Percentiles rank a stretch among this genome's conserved stretches.
phyloP scores from a whole-genome alignment of 306 rosid genomes.

The Benincasa hispida region DNA sequence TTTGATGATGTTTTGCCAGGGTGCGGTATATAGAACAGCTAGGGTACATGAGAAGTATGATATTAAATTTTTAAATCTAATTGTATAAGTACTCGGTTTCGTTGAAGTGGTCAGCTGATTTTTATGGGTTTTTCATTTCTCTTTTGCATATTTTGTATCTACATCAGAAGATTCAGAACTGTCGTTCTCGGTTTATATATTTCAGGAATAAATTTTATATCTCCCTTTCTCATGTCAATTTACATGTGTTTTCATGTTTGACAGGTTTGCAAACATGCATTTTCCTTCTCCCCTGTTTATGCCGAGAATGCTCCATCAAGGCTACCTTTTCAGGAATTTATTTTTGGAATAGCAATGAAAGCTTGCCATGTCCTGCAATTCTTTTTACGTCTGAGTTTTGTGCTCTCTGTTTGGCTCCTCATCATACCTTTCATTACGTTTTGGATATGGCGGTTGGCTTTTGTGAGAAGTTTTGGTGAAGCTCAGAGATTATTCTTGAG shows the following conservation, averaged over 20 bases:
- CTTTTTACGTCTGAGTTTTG: slow-evolving; percentile 89
- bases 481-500: slow-evolving; percentile 90
- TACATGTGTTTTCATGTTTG: slow-evolving; percentile 5
- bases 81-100: not conserved
- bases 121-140: not conserved
- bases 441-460: slow-evolving; percentile 99
- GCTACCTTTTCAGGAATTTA: slow-evolving; percentile 95
- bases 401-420: slow-evolving; percentile 92
- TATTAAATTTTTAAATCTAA: too few species aligned
- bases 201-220: not conserved
- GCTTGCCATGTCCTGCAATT: slow-evolving; percentile 95
- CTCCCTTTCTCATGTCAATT: not conserved
- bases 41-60: not conserved
- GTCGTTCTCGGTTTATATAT: not conserved
- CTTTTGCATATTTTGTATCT: not conserved
- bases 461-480: slow-evolving; percentile 94
- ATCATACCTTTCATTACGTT: slow-evolving; percentile 94
- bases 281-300: slow-evolving; percentile 94
- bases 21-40: not conserved
- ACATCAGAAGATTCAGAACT: not conserved
- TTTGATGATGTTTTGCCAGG: not conserved
- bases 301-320: slow-evolving; percentile 93
- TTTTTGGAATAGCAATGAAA: slow-evolving; percentile 96
- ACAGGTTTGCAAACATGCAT: slow-evolving; percentile 97
- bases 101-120: not conserved